A percentile compares a stretch with the other conserved stretches of the same genome.
phyloP scores from a whole-genome alignment of 192 early-diverging fungal species.

The Backusella tuberculispora region DNA sequence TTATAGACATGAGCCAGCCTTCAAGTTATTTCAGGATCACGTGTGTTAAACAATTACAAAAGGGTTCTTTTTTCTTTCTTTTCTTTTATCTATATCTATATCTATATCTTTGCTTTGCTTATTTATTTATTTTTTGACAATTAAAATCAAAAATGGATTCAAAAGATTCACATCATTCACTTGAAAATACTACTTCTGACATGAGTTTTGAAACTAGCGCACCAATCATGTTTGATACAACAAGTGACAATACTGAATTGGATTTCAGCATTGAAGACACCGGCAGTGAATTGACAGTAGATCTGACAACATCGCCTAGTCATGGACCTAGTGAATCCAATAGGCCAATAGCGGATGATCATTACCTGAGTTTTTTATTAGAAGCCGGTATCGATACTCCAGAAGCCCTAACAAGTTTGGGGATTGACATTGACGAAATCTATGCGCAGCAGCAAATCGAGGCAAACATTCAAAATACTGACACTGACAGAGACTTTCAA shows the following conservation, averaged over 20 bases:
- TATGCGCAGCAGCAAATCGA: slow-evolving; percentile 1
- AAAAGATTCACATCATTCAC: not conserved
- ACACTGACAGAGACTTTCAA: not conserved
- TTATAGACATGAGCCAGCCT: too few species aligned
- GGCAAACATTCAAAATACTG: not conserved
- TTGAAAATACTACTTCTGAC: not conserved
- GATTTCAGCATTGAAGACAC: not conserved
- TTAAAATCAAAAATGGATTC: not conserved
- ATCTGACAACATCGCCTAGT: not conserved
- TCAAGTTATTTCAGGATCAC: too few species aligned
- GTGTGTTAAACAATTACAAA: too few species aligned
- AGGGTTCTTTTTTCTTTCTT: not conserved
- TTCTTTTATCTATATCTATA: not conserved
- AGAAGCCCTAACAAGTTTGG: not conserved
- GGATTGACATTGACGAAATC: slow-evolving; percentile 26
- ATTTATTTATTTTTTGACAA: too few species aligned
- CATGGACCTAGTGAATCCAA: not conserved
- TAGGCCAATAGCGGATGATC: not conserved
- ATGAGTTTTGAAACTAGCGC: not conserved
- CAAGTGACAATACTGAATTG: not conserved
- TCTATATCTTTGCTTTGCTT: not conserved
- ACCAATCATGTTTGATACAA: not conserved
- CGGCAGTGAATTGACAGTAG: not conserved
- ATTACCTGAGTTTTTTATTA: slow-evolving; percentile 6
- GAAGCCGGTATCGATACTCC: slow-evolving; percentile 19